A percentile compares a stretch with the other conserved stretches of the same genome.
phyloP scores from a whole-genome alignment of 129 eudicot genomes.

The Flaveria ramosissima region DNA sequence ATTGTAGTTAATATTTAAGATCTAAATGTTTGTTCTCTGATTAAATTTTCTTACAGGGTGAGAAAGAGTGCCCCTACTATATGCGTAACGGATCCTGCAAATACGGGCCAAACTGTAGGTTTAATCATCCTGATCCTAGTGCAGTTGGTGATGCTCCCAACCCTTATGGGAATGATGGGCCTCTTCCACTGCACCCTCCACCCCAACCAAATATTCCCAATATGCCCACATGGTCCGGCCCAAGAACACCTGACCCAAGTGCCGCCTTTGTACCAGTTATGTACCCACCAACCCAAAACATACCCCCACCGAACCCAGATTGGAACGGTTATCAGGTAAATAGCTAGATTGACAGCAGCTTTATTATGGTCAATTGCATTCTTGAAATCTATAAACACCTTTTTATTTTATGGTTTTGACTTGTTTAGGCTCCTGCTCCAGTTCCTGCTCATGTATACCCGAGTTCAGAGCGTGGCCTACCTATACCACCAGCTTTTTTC shows the following conservation, averaged over 20 bases:
- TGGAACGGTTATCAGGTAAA: slow-evolving; percentile 86
- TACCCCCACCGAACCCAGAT: slow-evolving; percentile 54
- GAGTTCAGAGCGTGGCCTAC: slow-evolving; percentile 58
- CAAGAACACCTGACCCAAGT: slow-evolving; percentile 47
- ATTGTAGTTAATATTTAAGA: neutral
- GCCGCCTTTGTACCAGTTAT: slow-evolving; percentile 50
- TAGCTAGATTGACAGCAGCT: slow-evolving; percentile 16
- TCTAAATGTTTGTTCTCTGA: slow-evolving; percentile 1
- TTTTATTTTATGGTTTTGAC: slow-evolving; percentile 17
- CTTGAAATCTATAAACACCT: neutral
- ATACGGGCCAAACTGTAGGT: slow-evolving; percentile 86
- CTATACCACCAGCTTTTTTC: slow-evolving; percentile 75
- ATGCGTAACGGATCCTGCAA: slow-evolving; percentile 97
- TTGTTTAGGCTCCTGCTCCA: slow-evolving; percentile 50
- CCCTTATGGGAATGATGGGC: slow-evolving; percentile 56
- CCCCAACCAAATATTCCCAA: slow-evolving; percentile 49
- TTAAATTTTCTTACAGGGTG: slow-evolving; percentile 52
- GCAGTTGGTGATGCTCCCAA: slow-evolving; percentile 51
- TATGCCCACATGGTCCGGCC: slow-evolving; percentile 53
- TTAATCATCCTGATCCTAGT: slow-evolving; percentile 95
- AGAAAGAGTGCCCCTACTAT: slow-evolving; percentile 81
- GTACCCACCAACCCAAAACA: slow-evolving; percentile 48
- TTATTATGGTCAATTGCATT: neutral
- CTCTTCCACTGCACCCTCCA: slow-evolving; percentile 42
- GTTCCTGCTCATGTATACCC: slow-evolving; percentile 41